These are phyloP conservation scores for Mycena capillaripes DNA, from an alignment of 768 basidiomycete genomes.

Conservation along the genomic window DNA sequence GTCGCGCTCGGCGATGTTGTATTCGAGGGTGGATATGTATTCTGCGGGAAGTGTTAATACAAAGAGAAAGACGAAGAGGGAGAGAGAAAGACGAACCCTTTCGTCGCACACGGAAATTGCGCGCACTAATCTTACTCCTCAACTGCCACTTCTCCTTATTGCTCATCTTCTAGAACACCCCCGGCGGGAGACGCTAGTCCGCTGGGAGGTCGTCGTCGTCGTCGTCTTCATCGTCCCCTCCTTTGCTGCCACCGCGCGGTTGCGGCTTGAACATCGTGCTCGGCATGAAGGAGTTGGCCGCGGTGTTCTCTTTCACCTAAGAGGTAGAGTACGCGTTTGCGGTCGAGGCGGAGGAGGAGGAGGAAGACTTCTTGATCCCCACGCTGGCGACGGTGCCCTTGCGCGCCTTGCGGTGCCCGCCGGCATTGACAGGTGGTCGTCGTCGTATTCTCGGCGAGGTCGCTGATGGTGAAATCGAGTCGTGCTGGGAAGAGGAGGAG, in stretches of 20 bases:
- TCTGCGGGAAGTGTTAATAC: no score
- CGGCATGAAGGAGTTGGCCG: conserved; percentile 44
- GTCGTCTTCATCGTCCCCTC: conserved; percentile 53
- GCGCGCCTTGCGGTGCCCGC: conserved; percentile 71
- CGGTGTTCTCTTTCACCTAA: conserved; percentile 51
- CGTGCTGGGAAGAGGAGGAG: conserved; percentile 26
- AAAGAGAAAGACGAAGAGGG: no score
- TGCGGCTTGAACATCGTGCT: conserved; percentile 35
- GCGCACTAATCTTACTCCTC: conserved; percentile 95
- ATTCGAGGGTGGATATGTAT: conserved; percentile 95
- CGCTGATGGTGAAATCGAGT: conserved; percentile 12
- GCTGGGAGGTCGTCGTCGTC: conserved; percentile 71
- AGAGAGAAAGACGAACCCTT: conserved; percentile 87
- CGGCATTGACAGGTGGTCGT: conserved; percentile 70
- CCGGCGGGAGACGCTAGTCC: no score
- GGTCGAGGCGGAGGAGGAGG: no score
- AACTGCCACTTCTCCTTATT: conserved; percentile 97
- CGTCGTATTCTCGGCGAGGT: conserved; percentile 46
- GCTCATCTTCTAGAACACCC: conserved; percentile 95
- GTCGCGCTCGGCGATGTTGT: conserved; percentile 94
- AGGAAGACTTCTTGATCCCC: conserved; percentile 53
- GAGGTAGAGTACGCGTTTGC: no score
- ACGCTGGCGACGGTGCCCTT: conserved; percentile 79
- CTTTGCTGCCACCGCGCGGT: conserved; percentile 18
- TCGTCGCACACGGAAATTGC: conserved; percentile 94